Evolutionary conservation across 345 rosid genomes (phyloP), one percentile per base, ranked within the genome.

Genomic region (Acer saccharum): DNA sequence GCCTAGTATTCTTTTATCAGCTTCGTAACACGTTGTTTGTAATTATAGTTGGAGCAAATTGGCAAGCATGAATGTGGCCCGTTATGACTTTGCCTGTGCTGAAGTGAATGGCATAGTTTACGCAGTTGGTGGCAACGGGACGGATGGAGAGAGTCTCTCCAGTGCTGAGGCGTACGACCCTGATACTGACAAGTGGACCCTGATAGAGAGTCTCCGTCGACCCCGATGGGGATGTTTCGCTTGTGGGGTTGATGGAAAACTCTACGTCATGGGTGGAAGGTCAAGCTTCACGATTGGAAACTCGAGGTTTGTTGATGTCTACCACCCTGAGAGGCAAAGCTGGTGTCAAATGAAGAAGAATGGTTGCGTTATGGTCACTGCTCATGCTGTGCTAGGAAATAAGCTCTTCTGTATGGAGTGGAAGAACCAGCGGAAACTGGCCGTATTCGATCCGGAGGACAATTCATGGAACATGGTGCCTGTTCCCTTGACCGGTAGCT

Each of bases 141-240:
- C 68, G 17, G 95, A 88, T n/a, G 93, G 94, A 1, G 87, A 89
- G 73, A 81, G 91, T 78, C 91, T 94, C 79, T 89, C 92, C 1
- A 83, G 93, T 80, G 99, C 81, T 9, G 99, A 96, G 81, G 88
- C 88, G 70, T 96, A 91, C 52, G 85, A 93, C 77, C 93, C 98
- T 3, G 88, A 90, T 48, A 86, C 82, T 7, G 82, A 85, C 4
- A 72, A 73, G 25, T 96, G 99, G 99, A 83, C 80, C 43, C 71
- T 77, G 74, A 84, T 94, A 65, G 93, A 96, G 84, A 83, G 89
- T 79, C 88, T 94, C 1, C 90, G 97, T 77, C 84, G 97, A 66
- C 97, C 98, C 1, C 85, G 99, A 63, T 89, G 93, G 93, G 98
- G 95, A 2, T 90, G 95, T 68, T 94, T 96, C 21, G 99, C 94